Conservation (phyloP, 768 basidiomycete genomes). For the Rhodotorula toruloides region DNA sequence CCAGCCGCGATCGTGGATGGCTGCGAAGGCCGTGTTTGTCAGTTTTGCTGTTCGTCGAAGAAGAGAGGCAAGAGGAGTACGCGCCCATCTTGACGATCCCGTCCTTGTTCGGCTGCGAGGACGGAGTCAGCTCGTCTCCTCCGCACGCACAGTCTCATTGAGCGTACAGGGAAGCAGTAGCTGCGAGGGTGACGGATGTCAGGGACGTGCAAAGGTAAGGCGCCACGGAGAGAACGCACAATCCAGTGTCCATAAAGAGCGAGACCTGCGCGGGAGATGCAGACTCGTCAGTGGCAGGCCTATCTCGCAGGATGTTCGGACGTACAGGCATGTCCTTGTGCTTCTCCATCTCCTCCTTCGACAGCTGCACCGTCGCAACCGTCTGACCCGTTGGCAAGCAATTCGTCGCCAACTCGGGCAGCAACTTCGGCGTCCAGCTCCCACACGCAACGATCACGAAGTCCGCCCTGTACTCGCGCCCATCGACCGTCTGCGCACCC, state of each 20-base stretch:
- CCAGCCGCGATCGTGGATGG: constrained; percentile 69
- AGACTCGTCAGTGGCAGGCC: not conserved
- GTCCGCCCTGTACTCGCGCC: constrained; percentile 53
- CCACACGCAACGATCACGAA: constrained; percentile 68
- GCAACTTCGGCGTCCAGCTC: constrained; percentile 77
- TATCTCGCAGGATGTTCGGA: fast-evolving
- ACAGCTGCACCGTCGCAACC: constrained; percentile 32
- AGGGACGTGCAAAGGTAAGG: no score
- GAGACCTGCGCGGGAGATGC: constrained; percentile 3
- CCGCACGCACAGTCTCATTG: fast-evolving
- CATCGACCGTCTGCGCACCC: constrained; percentile 64
- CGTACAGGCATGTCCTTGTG: constrained; percentile 25
- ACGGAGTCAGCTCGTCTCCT: not conserved
- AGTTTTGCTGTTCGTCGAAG: no score
- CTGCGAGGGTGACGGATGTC: not conserved
- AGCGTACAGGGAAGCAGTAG: constrained; percentile 21
- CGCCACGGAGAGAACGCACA: not conserved
- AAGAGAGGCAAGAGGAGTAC: not conserved
- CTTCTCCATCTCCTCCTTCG: constrained; percentile 18
- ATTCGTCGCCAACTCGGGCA: constrained; percentile 53
- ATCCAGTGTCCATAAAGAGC: constrained; percentile 35
- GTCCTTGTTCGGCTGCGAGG: constrained; percentile 6
- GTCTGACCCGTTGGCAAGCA: constrained; percentile 67
- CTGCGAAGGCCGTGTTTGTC: no score
- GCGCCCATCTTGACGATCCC: constrained; percentile 60